phyloP scores from a whole-genome alignment of 352 stramenopile species.

The Globisporangium irregulare region DNA sequence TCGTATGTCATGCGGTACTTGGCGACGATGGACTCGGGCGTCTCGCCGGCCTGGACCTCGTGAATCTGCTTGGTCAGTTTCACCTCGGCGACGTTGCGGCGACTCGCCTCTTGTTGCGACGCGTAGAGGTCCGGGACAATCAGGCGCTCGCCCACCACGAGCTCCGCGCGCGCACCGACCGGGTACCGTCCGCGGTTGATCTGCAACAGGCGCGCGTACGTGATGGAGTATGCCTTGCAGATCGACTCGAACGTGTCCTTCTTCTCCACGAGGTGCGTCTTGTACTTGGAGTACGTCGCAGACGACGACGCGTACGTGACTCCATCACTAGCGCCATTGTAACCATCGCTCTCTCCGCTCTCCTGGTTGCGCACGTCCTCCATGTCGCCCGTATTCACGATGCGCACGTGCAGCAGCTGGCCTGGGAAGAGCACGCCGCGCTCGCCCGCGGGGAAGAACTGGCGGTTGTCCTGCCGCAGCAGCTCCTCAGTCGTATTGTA shows the following conservation, averaged over 20 bases:
- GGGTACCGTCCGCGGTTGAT: slow-evolving; percentile 77
- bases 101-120: slow-evolving; percentile 41
- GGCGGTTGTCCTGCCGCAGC: slow-evolving; percentile 79
- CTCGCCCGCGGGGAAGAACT: slow-evolving; percentile 76
- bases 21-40: slow-evolving; percentile 56
- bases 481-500: slow-evolving; percentile 83
- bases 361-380: slow-evolving; percentile 24
- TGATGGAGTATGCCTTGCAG: slow-evolving; percentile 58
- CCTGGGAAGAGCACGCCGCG: slow-evolving; percentile 61
- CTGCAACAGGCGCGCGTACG: slow-evolving; percentile 68
- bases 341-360: neutral
- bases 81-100: slow-evolving; percentile 74
- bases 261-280: slow-evolving; percentile 48
- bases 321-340: neutral
- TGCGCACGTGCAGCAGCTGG: slow-evolving; percentile 73
- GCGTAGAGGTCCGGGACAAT: slow-evolving; percentile 74
- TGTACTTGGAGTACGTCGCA: slow-evolving; percentile 61
- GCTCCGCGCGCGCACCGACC: slow-evolving; percentile 56
- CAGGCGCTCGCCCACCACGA: slow-evolving; percentile 56
- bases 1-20: slow-evolving; percentile 82
- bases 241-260: slow-evolving; percentile 75
- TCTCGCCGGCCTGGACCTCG: slow-evolving; percentile 68
- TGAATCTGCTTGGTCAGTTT: slow-evolving; percentile 88
- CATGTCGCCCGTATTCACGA: slow-evolving; percentile 75
- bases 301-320: slow-evolving; percentile 36